Conservation (phyloP, 805 yeast species). For the Candida multigemmis region DNA sequence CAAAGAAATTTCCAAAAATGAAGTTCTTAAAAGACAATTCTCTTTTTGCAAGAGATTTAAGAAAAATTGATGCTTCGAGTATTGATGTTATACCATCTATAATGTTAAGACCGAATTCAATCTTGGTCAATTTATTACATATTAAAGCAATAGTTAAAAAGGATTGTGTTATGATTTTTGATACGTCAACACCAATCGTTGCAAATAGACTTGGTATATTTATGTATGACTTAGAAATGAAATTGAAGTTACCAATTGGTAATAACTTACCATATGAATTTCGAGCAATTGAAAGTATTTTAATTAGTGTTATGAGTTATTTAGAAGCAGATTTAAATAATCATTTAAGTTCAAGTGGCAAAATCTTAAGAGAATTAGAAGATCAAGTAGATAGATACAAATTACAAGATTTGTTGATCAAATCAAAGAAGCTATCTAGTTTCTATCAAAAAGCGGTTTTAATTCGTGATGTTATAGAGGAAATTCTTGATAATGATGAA, state of each 20-base stretch:
- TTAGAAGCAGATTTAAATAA: conserved; percentile 66
- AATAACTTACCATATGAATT: conserved; percentile 51
- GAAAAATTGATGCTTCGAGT: conserved; percentile 70
- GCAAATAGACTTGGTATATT: conserved; percentile 66
- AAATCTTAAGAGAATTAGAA: conserved; percentile 62
- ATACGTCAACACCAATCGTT: conserved; percentile 57
- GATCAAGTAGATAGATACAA: conserved; percentile 70
- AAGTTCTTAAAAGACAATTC: conserved; percentile 63
- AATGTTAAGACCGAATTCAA: conserved; percentile 68
- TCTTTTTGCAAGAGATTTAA: conserved; percentile 75
- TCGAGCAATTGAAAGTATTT: conserved; percentile 71
- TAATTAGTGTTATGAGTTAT: conserved; percentile 71
- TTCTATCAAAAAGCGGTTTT: conserved; percentile 70
- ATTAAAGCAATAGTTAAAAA: conserved; percentile 83
- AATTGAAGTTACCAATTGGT: conserved; percentile 36
- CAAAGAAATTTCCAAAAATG: conserved; percentile 65
- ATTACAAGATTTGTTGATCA: conserved; percentile 62
- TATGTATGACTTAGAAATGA: conserved; percentile 77
- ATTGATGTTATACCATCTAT: conserved; percentile 85
- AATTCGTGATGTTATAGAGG: conserved; percentile 76
- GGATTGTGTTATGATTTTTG: conserved; percentile 77
- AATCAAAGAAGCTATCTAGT: conserved; percentile 60
- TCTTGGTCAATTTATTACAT: conserved; percentile 74
- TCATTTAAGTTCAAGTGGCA: conserved; percentile 51
- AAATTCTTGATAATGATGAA: conserved; percentile 77